Conservation (phyloP, 2,329 filamentous ascomycete species). For the Coccinonectria pachysandricola region DNA sequence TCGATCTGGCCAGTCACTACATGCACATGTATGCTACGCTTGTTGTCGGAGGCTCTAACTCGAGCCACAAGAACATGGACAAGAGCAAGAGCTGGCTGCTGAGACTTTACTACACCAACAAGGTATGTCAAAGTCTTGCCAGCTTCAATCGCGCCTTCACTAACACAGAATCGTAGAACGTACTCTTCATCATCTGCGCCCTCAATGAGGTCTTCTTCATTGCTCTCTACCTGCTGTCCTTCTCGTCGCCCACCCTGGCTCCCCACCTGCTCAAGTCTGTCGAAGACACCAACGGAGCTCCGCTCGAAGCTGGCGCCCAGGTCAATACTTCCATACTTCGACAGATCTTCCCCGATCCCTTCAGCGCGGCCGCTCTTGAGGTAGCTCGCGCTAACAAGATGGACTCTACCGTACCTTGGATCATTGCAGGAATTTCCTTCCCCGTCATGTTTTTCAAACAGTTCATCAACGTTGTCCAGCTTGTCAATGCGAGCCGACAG, state of each 20-base stretch:
- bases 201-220: constrained; percentile 98
- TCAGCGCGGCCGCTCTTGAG: constrained; percentile 86
- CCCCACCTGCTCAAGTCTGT: constrained; percentile 66
- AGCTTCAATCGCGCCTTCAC: no score
- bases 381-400: constrained; percentile 91
- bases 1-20: constrained; percentile 94
- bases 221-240: constrained; percentile 91
- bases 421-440: constrained; percentile 68
- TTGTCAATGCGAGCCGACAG: constrained; percentile 87
- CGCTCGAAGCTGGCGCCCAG: constrained; percentile 56
- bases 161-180: constrained; percentile 48
- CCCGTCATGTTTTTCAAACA: constrained; percentile 91
- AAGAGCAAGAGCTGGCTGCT: constrained; percentile 78
- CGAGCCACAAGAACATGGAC: constrained; percentile 88
- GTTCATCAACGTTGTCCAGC: constrained; percentile 84
- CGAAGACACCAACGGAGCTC: constrained; percentile 39
- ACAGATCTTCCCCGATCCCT: constrained; percentile 76
- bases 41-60: constrained; percentile 70
- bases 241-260: constrained; percentile 81
- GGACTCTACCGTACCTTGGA: constrained; percentile 56
- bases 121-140: constrained; percentile 41
- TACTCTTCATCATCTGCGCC: constrained; percentile 82
- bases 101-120: constrained; percentile 96
- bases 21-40: constrained; percentile 98
- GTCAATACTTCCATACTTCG: constrained; percentile 59